Evolutionary conservation across 2,329 filamentous ascomycete species (phyloP).

Genomic region (Fusarium mangiferae): DNA sequence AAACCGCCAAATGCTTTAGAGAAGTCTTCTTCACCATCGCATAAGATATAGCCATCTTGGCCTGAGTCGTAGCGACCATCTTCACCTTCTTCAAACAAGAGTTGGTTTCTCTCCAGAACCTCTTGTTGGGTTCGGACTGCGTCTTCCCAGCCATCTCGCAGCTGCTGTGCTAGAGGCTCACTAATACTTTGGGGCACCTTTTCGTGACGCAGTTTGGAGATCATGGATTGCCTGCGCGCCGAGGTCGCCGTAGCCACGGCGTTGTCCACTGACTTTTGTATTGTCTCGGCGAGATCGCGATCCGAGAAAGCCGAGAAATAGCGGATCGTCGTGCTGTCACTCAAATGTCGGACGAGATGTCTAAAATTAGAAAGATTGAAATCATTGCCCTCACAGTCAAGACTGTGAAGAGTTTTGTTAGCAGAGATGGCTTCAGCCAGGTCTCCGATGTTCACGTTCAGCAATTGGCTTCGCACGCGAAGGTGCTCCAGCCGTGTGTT

Average conservation of each 20-base stretch:
- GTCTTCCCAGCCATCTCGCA: conserved; percentile 54
- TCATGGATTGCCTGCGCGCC: conserved; percentile 49
- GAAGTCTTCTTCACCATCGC: conserved; percentile 44
- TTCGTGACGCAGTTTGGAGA: conserved; percentile 49
- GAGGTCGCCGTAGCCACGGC: conserved; percentile 43
- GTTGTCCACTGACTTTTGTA: conserved; percentile 49
- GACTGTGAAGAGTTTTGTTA: conserved; percentile 60
- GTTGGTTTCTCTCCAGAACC: conserved; percentile 51
- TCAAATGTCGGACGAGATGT: conserved; percentile 58
- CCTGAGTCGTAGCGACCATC: conserved; percentile 35
- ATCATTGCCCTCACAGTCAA: conserved; percentile 66
- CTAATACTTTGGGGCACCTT: conserved; percentile 44
- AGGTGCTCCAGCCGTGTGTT: conserved; percentile 61
- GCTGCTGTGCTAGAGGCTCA: conserved; percentile 49
- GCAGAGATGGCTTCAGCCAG: conserved; percentile 60
- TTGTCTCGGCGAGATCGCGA: conserved; percentile 49
- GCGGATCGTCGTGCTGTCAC: conserved; percentile 55
- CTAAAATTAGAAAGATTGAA: conserved; percentile 63
- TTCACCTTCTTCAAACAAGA: conserved; percentile 43
- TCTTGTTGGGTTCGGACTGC: conserved; percentile 48
- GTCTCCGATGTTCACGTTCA: conserved; percentile 64
- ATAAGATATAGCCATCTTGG: conserved; percentile 21
- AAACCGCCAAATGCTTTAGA: conserved; percentile 52
- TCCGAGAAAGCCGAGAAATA: conserved; percentile 57
- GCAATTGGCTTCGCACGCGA: conserved; percentile 65